Percentiles rank a stretch among this genome's conserved stretches.
Evolutionary conservation across 495 filamentous ascomycete species (phyloP).

Genomic region (Penicillium argentinense): DNA sequence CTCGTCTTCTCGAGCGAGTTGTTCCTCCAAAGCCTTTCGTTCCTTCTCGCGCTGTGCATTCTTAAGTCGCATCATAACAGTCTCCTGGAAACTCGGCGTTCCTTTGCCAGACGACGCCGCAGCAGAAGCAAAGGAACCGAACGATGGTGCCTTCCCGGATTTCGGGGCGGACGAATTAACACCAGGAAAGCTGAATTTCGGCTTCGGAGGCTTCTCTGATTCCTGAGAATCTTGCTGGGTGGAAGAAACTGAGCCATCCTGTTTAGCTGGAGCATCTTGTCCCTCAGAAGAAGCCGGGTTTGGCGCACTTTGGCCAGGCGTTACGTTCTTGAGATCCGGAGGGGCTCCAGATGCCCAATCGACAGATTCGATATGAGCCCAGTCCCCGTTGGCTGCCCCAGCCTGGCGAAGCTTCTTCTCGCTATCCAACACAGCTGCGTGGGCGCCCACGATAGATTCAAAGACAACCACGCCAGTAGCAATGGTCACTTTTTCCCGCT

Average conservation of each 20-base stretch:
- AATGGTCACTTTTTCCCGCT: constrained; percentile 53
- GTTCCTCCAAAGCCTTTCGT: constrained; percentile 52
- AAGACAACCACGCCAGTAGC: constrained; percentile 58
- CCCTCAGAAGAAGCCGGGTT: too few relatives aligned
- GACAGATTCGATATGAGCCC: constrained; percentile 52
- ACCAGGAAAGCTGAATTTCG: constrained; percentile 39
- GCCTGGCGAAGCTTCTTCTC: constrained; percentile 38
- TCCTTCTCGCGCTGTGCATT: constrained; percentile 58
- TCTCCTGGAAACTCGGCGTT: constrained; percentile 56
- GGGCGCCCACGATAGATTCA: constrained; percentile 58
- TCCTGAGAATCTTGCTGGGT: constrained; percentile 21
- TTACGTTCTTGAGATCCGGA: constrained; percentile 37
- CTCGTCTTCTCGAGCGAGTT: constrained; percentile 53
- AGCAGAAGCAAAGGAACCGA: constrained; percentile 48
- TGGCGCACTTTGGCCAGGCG: neutral
- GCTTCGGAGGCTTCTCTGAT: constrained; percentile 18
- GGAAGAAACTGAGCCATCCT: constrained; percentile 5
- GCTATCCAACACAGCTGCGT: constrained; percentile 58
- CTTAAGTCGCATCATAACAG: constrained; percentile 61
- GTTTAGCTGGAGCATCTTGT: neutral
- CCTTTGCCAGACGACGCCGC: constrained; percentile 29
- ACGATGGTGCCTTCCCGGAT: constrained; percentile 46
- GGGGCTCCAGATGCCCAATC: constrained; percentile 56
- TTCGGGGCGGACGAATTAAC: constrained; percentile 27
- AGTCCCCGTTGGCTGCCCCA: constrained; percentile 27